phyloP scores from a whole-genome alignment of 441 rosid species.

The Codiaeum variegatum region DNA sequence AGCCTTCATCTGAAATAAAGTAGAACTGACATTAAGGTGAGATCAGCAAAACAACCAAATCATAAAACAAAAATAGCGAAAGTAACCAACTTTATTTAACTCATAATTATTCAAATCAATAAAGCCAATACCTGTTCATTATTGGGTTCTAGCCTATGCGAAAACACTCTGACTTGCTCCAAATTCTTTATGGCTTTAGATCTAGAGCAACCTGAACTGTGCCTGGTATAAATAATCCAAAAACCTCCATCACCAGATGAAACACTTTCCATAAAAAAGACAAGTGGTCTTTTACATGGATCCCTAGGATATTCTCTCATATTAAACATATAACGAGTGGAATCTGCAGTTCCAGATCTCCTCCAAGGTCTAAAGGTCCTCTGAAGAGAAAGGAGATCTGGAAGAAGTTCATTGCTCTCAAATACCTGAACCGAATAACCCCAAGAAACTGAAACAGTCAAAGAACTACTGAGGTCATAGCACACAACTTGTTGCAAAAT shows the following conservation, averaged over 20 bases:
- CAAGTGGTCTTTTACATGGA: slow-evolving; percentile 59
- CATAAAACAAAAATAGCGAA: neutral
- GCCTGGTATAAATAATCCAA: slow-evolving; percentile 55
- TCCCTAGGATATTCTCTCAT: slow-evolving; percentile 68
- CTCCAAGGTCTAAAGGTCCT: slow-evolving; percentile 78
- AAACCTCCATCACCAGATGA: slow-evolving; percentile 39
- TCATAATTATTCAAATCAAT: slow-evolving; percentile 7
- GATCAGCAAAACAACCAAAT: neutral
- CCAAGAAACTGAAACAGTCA: slow-evolving; percentile 80
- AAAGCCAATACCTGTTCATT: slow-evolving; percentile 48
- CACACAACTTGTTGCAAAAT: slow-evolving; percentile 87
- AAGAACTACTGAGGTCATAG: slow-evolving; percentile 47
- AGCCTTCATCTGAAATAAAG: slow-evolving; percentile 45
- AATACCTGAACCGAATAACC: slow-evolving; percentile 82
- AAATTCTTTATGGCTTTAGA: slow-evolving; percentile 40
- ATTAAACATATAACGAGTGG: slow-evolving; percentile 58
- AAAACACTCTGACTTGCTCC: slow-evolving; percentile 40
- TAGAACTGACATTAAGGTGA: neutral
- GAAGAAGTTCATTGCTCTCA: slow-evolving; percentile 70
- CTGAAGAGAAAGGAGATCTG: slow-evolving; percentile 62
- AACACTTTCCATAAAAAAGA: slow-evolving; percentile 57
- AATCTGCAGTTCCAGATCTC: slow-evolving; percentile 44
- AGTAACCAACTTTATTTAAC: slow-evolving; percentile 2
- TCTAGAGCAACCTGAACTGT: slow-evolving; percentile 43
- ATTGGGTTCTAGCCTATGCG: slow-evolving; percentile 42